These are phyloP conservation scores for Hanseniaspora guilliermondii DNA, from an alignment of 805 yeast species.

Conservation along the genomic window DNA sequence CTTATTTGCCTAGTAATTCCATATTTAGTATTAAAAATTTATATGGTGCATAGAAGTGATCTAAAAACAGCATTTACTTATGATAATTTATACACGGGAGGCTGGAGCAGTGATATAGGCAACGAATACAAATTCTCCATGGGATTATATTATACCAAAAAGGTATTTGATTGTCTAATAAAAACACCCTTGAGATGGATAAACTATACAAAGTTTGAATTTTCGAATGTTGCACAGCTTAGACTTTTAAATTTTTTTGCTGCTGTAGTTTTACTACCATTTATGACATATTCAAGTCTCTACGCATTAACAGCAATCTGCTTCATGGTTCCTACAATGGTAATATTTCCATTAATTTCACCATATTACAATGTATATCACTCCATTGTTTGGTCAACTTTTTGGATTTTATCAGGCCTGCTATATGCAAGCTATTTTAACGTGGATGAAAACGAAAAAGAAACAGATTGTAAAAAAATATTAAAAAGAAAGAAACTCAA, in stretches of 20 bases:
- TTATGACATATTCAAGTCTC: slow-evolving; percentile 32
- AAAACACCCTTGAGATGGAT: slow-evolving; percentile 18
- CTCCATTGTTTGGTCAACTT: slow-evolving; percentile 88
- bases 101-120: slow-evolving; percentile 31
- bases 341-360: slow-evolving; percentile 56
- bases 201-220: background rate
- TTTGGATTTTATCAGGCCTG: slow-evolving; percentile 47
- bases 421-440: slow-evolving; percentile 28
- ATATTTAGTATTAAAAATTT: slow-evolving; percentile 2
- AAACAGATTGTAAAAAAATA: background rate
- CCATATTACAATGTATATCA: slow-evolving; percentile 70
- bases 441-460: slow-evolving; percentile 31
- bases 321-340: slow-evolving; percentile 34
- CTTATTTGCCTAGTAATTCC: background rate
- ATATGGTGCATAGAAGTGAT: background rate
- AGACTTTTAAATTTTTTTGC: slow-evolving; percentile 56
- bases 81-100: slow-evolving; percentile 75
- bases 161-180: slow-evolving; percentile 25
- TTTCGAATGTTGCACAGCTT: slow-evolving; percentile 30
- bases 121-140: slow-evolving; percentile 39
- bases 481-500: slow-evolving; percentile 18
- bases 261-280: slow-evolving; percentile 43
- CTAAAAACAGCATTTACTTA: slow-evolving; percentile 22
- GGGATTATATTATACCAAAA: slow-evolving; percentile 55
- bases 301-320: slow-evolving; percentile 32